A percentile compares a stretch with the other conserved stretches of the same genome.
phyloP scores from a whole-genome alignment of 140 eudicot species.

The Anethum foeniculum region DNA sequence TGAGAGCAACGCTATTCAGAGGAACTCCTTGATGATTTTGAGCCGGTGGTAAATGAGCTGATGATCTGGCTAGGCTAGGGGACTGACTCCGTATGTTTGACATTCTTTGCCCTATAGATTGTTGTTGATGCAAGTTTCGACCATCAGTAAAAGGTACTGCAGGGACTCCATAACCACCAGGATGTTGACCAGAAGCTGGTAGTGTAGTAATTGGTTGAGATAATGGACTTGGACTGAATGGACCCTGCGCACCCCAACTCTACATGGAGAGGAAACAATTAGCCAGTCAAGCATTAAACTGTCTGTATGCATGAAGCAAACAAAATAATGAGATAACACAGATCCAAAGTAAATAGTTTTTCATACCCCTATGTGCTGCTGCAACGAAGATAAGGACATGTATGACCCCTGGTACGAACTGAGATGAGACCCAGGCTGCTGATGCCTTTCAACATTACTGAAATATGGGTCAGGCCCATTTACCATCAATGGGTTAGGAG shows the following conservation, averaged over 20 bases:
- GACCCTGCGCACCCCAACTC: constrained; percentile 30
- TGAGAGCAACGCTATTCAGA: constrained; percentile 9
- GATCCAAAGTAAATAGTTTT: background rate
- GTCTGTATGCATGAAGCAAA: background rate
- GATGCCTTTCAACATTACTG: constrained; percentile 31
- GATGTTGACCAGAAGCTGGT: constrained; percentile 29
- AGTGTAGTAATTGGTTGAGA: constrained; percentile 19
- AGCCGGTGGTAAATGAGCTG: constrained; percentile 13
- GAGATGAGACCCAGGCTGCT: constrained; percentile 24
- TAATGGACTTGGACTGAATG: constrained; percentile 20
- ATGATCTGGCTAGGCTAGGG: constrained; percentile 20
- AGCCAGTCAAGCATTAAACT: background rate
- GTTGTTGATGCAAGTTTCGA: constrained; percentile 32
- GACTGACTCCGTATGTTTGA: constrained; percentile 23
- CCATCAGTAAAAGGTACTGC: constrained; percentile 23
- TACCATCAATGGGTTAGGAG: constrained; percentile 7
- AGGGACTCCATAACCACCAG: constrained; percentile 21
- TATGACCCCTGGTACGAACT: constrained; percentile 24
- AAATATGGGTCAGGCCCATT: background rate
- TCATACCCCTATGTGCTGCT: constrained; percentile 33
- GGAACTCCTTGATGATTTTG: constrained; percentile 30
- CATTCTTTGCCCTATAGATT: constrained; percentile 22
- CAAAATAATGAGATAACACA: background rate
- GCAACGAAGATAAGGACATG: constrained; percentile 25
- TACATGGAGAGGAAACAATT: background rate